These are phyloP conservation scores for Quercus mongolica DNA, from an alignment of 306 rosid genomes.

Conservation along the genomic window DNA sequence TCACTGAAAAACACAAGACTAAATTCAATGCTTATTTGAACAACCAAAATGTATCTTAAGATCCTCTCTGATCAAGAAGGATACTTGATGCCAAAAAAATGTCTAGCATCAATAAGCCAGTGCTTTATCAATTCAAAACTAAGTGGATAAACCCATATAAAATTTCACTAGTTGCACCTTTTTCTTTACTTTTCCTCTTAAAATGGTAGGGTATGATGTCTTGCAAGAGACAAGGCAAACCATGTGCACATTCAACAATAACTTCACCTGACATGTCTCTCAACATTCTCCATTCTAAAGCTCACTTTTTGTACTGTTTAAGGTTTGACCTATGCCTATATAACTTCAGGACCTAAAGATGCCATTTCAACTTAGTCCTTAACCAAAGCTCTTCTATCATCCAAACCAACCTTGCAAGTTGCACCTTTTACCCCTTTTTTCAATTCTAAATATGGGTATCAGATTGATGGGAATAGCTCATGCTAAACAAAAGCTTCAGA, in stretches of 20 bases:
- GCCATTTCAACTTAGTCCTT: constrained; percentile 36
- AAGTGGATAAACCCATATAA: constrained; percentile 14
- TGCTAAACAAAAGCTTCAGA: constrained; percentile 75
- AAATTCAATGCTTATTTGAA: constrained; percentile 65
- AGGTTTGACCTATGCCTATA: constrained; percentile 15
- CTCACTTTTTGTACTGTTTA: constrained; percentile 17
- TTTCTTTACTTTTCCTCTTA: constrained; percentile 27
- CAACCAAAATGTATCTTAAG: constrained; percentile 23
- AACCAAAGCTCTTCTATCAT: constrained; percentile 7
- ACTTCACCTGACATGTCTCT: constrained; percentile 82
- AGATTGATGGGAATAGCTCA: constrained; percentile 63
- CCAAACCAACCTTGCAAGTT: not conserved
- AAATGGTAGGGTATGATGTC: constrained; percentile 62
- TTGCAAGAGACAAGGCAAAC: constrained; percentile 53
- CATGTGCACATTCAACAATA: constrained; percentile 62
- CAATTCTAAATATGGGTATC: constrained; percentile 47
- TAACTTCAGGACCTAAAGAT: constrained; percentile 29
- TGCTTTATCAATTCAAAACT: constrained; percentile 43
- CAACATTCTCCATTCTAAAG: constrained; percentile 36
- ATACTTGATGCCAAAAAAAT: constrained; percentile 44
- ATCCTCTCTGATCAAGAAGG: constrained; percentile 32
- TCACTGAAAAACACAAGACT: constrained; percentile 38
- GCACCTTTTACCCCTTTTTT: not conserved
- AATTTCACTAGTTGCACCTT: constrained; percentile 43
- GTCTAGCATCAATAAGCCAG: constrained; percentile 37